Evolutionary conservation across 2,329 filamentous ascomycete genomes (phyloP).

Genomic region (Beauveria australis): DNA sequence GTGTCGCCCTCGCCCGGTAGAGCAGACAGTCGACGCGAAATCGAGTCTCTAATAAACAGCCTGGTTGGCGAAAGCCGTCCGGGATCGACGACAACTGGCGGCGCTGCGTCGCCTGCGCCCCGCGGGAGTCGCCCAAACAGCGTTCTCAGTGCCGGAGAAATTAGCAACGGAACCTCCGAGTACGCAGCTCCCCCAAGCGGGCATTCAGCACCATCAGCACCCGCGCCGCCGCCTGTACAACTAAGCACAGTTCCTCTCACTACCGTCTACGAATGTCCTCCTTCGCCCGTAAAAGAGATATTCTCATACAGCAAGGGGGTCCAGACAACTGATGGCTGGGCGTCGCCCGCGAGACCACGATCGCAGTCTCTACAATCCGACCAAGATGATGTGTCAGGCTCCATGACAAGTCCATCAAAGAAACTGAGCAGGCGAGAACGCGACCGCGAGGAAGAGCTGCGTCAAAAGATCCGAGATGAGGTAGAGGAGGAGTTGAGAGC

Average conservation of each 20-base stretch:
- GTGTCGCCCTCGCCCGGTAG: conserved; percentile 63
- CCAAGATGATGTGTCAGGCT: conserved; percentile 48
- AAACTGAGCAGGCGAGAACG: conserved; percentile 69
- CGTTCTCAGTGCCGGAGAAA: conserved; percentile 70
- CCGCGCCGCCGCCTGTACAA: conserved; percentile 43
- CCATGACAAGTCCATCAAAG: conserved; percentile 57
- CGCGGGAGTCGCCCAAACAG: conserved; percentile 77
- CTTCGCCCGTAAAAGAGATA: conserved; percentile 69
- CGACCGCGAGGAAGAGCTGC: conserved; percentile 80
- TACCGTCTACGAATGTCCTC: conserved; percentile 73
- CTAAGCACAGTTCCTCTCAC: conserved; percentile 66
- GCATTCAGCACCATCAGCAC: conserved; percentile 28
- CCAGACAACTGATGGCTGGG: conserved; percentile 76
- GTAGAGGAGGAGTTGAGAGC: conserved; percentile 87
- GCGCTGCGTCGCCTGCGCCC: conserved; percentile 56
- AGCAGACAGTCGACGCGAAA: conserved; percentile 61
- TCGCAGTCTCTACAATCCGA: conserved; percentile 43
- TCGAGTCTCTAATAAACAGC: conserved; percentile 78
- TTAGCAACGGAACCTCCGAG: conserved; percentile 68
- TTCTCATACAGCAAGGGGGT: conserved; percentile 97
- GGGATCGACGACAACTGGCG: conserved; percentile 55
- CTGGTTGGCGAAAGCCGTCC: conserved; percentile 74
- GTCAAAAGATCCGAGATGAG: conserved; percentile 75
- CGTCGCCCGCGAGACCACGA: conserved; percentile 41
- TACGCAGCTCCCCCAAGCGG: conserved; percentile 39